Evolutionary conservation across 306 rosid genomes (phyloP).

Genomic region (Fagus sylvatica): DNA sequence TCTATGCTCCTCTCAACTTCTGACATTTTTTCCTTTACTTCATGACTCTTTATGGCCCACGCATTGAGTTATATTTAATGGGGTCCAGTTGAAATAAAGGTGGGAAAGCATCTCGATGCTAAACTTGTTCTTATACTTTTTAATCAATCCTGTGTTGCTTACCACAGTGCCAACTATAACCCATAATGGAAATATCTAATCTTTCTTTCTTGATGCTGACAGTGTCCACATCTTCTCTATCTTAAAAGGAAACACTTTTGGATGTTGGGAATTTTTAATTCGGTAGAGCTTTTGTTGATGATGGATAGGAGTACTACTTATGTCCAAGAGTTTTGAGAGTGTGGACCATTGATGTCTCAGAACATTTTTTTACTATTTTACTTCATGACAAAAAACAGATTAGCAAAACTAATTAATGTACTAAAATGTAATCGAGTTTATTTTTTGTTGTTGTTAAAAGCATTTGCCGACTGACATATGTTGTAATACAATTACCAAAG

Average conservation of each 20-base stretch:
- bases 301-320: conserved; percentile 17
- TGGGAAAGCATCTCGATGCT: conserved; percentile 35
- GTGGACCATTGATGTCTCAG: conserved; percentile 20
- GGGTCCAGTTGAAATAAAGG: conserved; percentile 19
- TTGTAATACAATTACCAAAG: too few species aligned
- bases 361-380: too few species aligned
- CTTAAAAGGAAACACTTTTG: conserved; percentile 34
- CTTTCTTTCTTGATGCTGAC: conserved; percentile 6
- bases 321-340: not conserved
- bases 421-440: not conserved
- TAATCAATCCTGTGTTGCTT: not conserved
- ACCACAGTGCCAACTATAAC: not conserved
- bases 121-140: conserved; percentile 10
- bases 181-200: not conserved
- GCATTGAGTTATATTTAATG: conserved; percentile 19
- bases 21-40: conserved; percentile 29
- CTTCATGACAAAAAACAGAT: not conserved
- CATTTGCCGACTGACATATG: too few species aligned
- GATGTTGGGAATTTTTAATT: conserved; percentile 25
- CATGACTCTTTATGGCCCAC: conserved; percentile 19
- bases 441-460: too few species aligned
- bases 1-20: not conserved
- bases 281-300: conserved; percentile 8
- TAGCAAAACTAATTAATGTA: not conserved
- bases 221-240: conserved; percentile 19